These are phyloP conservation scores for Plenodomus lindquistii DNA, from an alignment of 2,329 filamentous ascomycete species.

Conservation along the genomic window DNA sequence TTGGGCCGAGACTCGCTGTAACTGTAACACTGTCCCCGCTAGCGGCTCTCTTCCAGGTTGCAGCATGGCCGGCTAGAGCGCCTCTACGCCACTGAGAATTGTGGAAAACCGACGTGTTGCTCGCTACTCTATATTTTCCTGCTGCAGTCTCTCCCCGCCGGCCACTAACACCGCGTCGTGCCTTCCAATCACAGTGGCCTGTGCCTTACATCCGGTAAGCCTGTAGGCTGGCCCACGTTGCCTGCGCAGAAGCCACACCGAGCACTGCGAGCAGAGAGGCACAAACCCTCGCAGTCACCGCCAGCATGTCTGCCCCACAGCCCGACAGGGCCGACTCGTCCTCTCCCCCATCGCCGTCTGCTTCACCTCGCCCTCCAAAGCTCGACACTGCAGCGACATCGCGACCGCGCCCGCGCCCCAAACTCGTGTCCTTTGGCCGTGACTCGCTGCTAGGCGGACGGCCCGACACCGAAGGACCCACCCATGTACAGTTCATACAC, in stretches of 20 bases:
- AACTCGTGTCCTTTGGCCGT: conserved; percentile 43
- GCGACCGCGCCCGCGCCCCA: conserved; percentile 27
- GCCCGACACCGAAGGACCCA: conserved; percentile 17
- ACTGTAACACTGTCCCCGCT: neutral
- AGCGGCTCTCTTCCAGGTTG: neutral
- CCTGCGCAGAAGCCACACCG: conserved; percentile 14
- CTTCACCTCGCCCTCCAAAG: conserved; percentile 17
- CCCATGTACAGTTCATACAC: conserved; percentile 34
- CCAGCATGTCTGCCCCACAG: conserved; percentile 21
- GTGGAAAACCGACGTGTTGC: neutral
- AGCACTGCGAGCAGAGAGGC: no score
- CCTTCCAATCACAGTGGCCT: conserved; percentile 19
- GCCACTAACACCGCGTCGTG: conserved; percentile 1
- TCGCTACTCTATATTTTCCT: neutral
- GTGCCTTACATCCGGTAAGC: conserved; percentile 11
- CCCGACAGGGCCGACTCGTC: conserved; percentile 9
- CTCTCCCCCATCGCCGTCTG: conserved; percentile 14
- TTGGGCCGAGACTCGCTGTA: neutral
- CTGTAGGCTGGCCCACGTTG: conserved; percentile 17
- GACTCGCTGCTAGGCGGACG: conserved; percentile 25
- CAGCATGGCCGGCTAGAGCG: conserved; percentile 4
- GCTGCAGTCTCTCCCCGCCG: neutral
- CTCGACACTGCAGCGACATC: conserved; percentile 22
- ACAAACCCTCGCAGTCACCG: conserved; percentile 13
- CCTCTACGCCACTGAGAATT: neutral